These are phyloP conservation scores for Neurospora tetraspora DNA, from an alignment of 495 filamentous ascomycete species.

Conservation along the genomic window DNA sequence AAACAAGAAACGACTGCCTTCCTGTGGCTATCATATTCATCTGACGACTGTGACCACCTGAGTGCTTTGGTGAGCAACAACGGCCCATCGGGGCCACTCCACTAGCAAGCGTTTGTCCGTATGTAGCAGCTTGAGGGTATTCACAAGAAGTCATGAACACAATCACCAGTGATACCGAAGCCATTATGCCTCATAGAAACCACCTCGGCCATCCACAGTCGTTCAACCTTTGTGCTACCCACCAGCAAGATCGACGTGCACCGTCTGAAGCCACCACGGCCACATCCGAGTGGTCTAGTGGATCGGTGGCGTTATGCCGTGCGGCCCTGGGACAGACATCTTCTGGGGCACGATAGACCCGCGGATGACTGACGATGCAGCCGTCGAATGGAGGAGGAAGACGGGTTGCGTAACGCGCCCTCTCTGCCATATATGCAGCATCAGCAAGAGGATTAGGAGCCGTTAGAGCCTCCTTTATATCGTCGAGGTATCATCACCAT, in stretches of 20 bases:
- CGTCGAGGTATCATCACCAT: no score
- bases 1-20: background rate
- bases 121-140: background rate
- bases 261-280: no score
- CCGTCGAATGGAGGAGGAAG: no score
- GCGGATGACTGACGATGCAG: background rate
- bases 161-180: background rate
- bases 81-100: background rate
- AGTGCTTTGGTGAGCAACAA: background rate
- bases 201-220: background rate
- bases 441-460: no score
- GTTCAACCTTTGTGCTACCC: no score
- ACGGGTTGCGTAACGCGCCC: no score
- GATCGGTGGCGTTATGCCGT: no score
- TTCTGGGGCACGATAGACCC: background rate
- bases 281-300: no score
- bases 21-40: background rate
- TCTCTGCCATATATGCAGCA: no score
- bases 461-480: no score
- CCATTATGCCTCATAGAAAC: background rate
- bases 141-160: background rate
- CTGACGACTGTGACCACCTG: background rate
- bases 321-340: background rate
- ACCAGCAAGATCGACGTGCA: no score
- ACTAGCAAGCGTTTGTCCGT: background rate